These are phyloP conservation scores for Ordospora pajunii DNA, from an alignment of 371 early-diverging fungal genomes.

Conservation along the genomic window DNA sequence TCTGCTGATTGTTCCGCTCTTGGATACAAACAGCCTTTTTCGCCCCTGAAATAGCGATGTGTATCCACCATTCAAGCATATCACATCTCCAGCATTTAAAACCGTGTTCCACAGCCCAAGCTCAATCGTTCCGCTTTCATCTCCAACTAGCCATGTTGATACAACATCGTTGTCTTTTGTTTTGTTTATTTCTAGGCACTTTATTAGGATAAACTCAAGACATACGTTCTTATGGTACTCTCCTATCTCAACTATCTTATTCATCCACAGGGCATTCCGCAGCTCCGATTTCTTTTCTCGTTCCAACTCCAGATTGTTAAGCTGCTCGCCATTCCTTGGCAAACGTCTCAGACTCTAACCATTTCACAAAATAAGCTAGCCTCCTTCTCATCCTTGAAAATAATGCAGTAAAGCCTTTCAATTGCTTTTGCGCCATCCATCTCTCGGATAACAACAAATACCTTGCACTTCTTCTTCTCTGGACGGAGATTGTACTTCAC, in stretches of 20 bases:
- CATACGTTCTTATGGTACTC: constrained; percentile 32
- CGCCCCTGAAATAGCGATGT: constrained; percentile 16
- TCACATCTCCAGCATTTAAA: constrained; percentile 32
- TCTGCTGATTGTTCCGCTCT: constrained; percentile 14
- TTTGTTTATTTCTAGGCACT: constrained; percentile 15
- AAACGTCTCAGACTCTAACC: not conserved
- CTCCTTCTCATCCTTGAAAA: not conserved
- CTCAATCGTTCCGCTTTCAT: constrained; percentile 45
- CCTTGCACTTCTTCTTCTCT: not conserved
- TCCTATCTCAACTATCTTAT: constrained; percentile 18
- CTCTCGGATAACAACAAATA: not conserved
- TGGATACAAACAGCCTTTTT: constrained; percentile 13
- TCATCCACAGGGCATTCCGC: not conserved
- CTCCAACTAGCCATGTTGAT: constrained; percentile 30
- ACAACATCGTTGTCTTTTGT: constrained; percentile 45
- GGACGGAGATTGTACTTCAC: constrained; percentile 1
- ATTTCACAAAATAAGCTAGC: not conserved
- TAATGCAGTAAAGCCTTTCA: not conserved
- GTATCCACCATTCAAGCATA: constrained; percentile 19
- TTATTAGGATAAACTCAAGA: constrained; percentile 38
- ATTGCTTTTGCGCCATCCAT: not conserved
- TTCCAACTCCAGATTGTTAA: not conserved
- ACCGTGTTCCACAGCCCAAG: constrained; percentile 18
- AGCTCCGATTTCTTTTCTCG: not conserved
- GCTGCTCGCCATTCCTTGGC: too few species aligned